Evolutionary conservation across 176 grass and related monocot genomes (phyloP).

Genomic region (Oryza officinalis): DNA sequence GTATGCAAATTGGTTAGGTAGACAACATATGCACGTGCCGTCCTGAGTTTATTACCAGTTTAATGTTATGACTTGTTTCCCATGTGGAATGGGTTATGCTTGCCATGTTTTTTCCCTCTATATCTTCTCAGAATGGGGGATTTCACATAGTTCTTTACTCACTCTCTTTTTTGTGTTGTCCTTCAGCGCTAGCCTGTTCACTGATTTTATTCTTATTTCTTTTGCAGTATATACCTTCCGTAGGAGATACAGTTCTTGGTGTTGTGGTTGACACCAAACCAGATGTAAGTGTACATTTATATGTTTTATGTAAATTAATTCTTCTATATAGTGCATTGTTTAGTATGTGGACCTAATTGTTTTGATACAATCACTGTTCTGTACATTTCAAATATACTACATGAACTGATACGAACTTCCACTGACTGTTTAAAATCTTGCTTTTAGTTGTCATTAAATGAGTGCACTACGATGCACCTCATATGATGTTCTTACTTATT

Average conservation of each 20-base stretch:
- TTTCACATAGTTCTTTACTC: neutral
- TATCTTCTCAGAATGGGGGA: neutral
- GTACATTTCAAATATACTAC: neutral
- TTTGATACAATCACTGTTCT: neutral
- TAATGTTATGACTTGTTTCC: neutral
- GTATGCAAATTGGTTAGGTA: neutral
- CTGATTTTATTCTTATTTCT: conserved; percentile 28
- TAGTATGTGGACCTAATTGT: neutral
- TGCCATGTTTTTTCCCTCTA: neutral
- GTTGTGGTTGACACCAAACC: conserved; percentile 82
- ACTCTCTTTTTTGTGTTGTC: neutral
- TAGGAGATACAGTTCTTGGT: conserved; percentile 77
- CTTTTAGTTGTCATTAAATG: conserved; percentile 21
- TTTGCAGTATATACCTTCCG: conserved; percentile 71
- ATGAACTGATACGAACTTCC: conserved; percentile 1
- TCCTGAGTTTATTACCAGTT: neutral
- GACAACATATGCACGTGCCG: neutral
- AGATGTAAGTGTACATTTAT: conserved; percentile 69
- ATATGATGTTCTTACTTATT: conserved; percentile 28
- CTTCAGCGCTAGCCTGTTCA: conserved; percentile 6
- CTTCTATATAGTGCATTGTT: neutral
- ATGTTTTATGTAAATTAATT: conserved; percentile 11
- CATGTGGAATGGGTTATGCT: neutral
- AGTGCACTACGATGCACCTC: neutral
- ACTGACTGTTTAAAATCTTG: neutral